Evolutionary conservation across 2,329 filamentous ascomycete species (phyloP).

Genomic region (Penicillium nordicum): DNA sequence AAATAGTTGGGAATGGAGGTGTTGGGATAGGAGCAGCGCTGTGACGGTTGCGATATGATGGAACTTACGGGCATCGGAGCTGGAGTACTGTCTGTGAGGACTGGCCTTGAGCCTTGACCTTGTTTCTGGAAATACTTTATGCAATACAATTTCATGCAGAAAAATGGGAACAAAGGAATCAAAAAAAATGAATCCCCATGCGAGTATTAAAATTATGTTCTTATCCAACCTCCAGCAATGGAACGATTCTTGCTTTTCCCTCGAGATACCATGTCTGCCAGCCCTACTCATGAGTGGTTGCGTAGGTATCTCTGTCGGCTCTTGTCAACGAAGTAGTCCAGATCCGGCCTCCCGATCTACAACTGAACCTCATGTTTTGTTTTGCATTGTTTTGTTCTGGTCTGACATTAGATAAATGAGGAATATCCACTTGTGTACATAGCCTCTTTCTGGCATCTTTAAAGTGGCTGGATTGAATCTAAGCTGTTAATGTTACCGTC

Average conservation of each 20-base stretch:
- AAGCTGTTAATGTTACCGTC: too few relatives aligned
- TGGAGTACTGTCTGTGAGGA: constrained; percentile 29
- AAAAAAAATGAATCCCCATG: constrained; percentile 21
- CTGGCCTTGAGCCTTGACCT: constrained; percentile 21
- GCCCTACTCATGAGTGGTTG: constrained; percentile 2
- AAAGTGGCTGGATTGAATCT: too few relatives aligned
- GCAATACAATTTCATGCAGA: constrained; percentile 26
- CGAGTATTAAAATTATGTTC: constrained; percentile 14
- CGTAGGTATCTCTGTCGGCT: not conserved
- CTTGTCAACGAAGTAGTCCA: constrained; percentile 2
- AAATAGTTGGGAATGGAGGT: constrained; percentile 31
- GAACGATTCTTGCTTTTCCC: not conserved
- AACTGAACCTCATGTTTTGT: not conserved
- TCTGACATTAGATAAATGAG: not conserved
- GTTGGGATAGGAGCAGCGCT: constrained; percentile 21
- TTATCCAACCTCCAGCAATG: not conserved
- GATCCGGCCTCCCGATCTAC: not conserved
- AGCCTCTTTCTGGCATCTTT: not conserved
- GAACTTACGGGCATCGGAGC: constrained; percentile 25
- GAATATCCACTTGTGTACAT: not conserved
- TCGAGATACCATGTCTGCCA: not conserved
- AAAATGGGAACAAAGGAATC: constrained; percentile 28
- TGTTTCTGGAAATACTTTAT: constrained; percentile 27
- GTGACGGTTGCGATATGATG: constrained; percentile 29
- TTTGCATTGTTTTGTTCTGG: not conserved